Percentiles rank a stretch among this genome's conserved stretches.
Evolutionary conservation across 2,329 filamentous ascomycete species (phyloP).

Genomic region (Beauveria pseudobassiana): DNA sequence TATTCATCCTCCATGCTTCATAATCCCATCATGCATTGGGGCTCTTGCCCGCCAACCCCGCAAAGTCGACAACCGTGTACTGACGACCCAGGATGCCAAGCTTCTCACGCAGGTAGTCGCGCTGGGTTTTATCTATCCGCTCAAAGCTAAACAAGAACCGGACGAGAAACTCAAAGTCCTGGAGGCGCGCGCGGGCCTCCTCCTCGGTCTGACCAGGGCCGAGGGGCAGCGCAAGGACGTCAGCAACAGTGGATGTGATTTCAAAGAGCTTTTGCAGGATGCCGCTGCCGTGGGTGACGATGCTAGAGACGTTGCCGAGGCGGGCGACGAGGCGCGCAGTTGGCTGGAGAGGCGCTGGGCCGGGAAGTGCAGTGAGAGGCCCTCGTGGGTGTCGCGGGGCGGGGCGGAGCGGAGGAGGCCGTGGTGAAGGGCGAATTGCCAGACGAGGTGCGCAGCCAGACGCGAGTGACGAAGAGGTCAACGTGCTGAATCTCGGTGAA

Average conservation of each 20-base stretch:
- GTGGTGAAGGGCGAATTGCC: slow-evolving; percentile 33
- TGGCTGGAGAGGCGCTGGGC: slow-evolving; percentile 30
- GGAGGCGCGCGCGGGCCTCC: slow-evolving; percentile 39
- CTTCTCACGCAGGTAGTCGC: slow-evolving; percentile 32
- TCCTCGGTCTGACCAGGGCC: slow-evolving; percentile 29
- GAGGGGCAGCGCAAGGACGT: slow-evolving; percentile 46
- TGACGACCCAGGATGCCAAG: slow-evolving; percentile 27
- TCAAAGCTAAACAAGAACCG: slow-evolving; percentile 43
- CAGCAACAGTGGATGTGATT: slow-evolving; percentile 51
- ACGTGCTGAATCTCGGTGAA: slow-evolving; percentile 33
- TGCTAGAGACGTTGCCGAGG: slow-evolving; percentile 31
- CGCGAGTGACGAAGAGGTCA: slow-evolving; percentile 32
- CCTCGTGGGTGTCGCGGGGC: slow-evolving; percentile 26
- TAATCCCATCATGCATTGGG: slow-evolving; percentile 8
- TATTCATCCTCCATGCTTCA: too few species aligned
- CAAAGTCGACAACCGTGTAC: slow-evolving; percentile 24
- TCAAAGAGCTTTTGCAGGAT: slow-evolving; percentile 54
- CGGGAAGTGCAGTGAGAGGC: slow-evolving; percentile 32
- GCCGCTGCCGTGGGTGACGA: slow-evolving; percentile 47
- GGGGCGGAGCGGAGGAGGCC: slow-evolving; percentile 29
- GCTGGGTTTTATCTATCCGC: slow-evolving; percentile 37
- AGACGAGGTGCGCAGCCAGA: slow-evolving; percentile 35
- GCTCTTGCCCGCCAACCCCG: slow-evolving; percentile 18
- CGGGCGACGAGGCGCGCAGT: slow-evolving; percentile 30
- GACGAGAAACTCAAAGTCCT: slow-evolving; percentile 47